Conservation (phyloP, 2,329 filamentous ascomycete species). For the Venturia carpophila region DNA sequence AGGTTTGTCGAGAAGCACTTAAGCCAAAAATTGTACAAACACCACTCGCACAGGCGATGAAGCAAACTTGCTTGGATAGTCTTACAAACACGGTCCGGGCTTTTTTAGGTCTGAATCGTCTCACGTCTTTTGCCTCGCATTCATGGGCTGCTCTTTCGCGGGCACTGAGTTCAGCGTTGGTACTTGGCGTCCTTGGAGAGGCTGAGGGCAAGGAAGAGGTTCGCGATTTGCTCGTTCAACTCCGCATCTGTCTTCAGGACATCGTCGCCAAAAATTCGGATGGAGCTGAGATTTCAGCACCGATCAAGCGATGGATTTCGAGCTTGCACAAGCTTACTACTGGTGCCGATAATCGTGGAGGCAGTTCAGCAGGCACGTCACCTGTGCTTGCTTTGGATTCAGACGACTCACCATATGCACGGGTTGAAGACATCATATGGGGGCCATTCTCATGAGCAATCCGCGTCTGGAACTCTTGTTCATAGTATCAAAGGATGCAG, state of each 20-base stretch:
- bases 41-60: slow-evolving; percentile 41
- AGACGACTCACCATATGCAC: slow-evolving; percentile 40
- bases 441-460: background rate
- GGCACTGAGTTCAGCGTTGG: slow-evolving; percentile 37
- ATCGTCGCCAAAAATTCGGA: slow-evolving; percentile 36
- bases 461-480: background rate
- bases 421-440: slow-evolving; percentile 43
- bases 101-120: slow-evolving; percentile 51
- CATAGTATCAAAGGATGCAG: background rate
- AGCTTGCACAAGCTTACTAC: slow-evolving; percentile 36
- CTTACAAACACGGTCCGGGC: slow-evolving; percentile 51
- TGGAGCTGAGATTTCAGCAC: slow-evolving; percentile 41
- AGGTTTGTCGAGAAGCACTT: slow-evolving; percentile 54
- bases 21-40: slow-evolving; percentile 40
- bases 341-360: background rate
- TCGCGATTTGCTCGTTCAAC: slow-evolving; percentile 37
- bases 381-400: slow-evolving; percentile 33
- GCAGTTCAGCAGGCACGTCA: slow-evolving; percentile 24
- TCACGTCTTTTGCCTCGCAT: slow-evolving; percentile 38
- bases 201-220: slow-evolving; percentile 39
- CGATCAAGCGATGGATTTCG: slow-evolving; percentile 40
- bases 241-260: slow-evolving; percentile 40
- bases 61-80: slow-evolving; percentile 48
- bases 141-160: slow-evolving; percentile 39
- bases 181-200: slow-evolving; percentile 40